These are phyloP conservation scores for Cercospora sesami DNA, from an alignment of 2,329 filamentous ascomycete genomes.

Conservation along the genomic window DNA sequence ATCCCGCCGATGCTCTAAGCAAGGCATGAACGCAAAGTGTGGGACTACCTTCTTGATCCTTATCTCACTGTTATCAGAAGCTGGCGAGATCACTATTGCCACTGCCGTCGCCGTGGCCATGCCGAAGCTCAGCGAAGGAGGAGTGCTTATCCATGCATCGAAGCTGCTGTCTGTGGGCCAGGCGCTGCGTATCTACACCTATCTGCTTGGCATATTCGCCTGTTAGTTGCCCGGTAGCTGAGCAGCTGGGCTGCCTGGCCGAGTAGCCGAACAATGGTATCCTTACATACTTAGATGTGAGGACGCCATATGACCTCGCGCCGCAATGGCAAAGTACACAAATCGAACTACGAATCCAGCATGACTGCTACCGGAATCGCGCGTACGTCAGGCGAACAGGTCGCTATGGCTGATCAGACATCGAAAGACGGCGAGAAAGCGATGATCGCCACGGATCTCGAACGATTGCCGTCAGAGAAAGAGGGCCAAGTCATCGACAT, in stretches of 20 bases:
- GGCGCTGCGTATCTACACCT: constrained; percentile 5
- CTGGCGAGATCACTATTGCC: not conserved
- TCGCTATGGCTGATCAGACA: not conserved
- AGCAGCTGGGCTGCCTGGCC: not conserved
- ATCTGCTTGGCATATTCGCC: constrained; percentile 17
- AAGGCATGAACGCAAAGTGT: not conserved
- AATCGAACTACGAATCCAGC: not conserved
- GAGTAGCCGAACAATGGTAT: not conserved
- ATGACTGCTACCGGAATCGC: constrained; percentile 1
- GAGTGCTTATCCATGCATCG: not conserved
- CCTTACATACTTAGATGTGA: not conserved
- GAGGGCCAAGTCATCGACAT: constrained; percentile 26
- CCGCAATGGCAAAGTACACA: not conserved
- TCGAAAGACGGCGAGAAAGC: constrained; percentile 20
- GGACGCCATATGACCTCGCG: not conserved
- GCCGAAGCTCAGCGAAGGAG: not conserved
- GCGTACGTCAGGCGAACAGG: not conserved
- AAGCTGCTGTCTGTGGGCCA: not conserved
- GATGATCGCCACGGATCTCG: constrained; percentile 16
- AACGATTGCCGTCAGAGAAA: constrained; percentile 16
- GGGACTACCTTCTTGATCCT: not conserved
- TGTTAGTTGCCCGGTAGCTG: constrained; percentile 12
- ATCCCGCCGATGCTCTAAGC: not conserved
- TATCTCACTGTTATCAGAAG: not conserved
- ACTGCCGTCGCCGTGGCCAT: not conserved